These are phyloP conservation scores for Paramecium biaurelia DNA, from an alignment of 73 alveolate genomes.

Conservation along the genomic window DNA sequence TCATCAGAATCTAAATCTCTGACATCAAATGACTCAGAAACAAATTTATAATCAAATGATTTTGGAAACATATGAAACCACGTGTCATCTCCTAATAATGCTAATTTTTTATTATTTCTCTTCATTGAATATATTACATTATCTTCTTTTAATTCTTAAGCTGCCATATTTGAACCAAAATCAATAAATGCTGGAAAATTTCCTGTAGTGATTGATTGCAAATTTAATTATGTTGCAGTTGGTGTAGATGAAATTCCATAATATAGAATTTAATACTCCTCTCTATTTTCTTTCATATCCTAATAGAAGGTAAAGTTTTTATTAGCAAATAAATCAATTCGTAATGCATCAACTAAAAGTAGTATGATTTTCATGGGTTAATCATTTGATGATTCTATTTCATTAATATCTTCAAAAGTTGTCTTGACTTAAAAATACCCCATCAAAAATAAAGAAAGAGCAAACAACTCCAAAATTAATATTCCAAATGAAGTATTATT, in stretches of 20 bases:
- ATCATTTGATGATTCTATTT: not conserved
- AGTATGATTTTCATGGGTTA: not conserved
- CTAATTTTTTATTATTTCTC: constrained; percentile 16
- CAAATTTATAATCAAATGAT: constrained; percentile 53
- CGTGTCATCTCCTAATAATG: constrained; percentile 82
- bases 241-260: not conserved
- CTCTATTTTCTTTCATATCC: not conserved
- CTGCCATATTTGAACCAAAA: not conserved
- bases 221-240: not conserved
- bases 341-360: not conserved
- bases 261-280: not conserved
- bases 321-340: not conserved
- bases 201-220: not conserved
- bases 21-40: constrained; percentile 73
- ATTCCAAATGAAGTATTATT: not conserved
- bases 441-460: not conserved
- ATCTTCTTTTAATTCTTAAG: constrained; percentile 28
- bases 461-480: not conserved
- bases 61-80: constrained; percentile 76
- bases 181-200: constrained; percentile 13
- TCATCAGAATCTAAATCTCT: constrained; percentile 70
- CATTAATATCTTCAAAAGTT: not conserved
- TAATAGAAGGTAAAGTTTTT: not conserved
- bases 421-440: not conserved
- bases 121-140: constrained; percentile 59